Percentiles rank a stretch among this genome's conserved stretches.
These are phyloP conservation scores for Nevesoporus exiguus DNA, from an alignment of 768 basidiomycete species.

Conservation along the genomic window DNA sequence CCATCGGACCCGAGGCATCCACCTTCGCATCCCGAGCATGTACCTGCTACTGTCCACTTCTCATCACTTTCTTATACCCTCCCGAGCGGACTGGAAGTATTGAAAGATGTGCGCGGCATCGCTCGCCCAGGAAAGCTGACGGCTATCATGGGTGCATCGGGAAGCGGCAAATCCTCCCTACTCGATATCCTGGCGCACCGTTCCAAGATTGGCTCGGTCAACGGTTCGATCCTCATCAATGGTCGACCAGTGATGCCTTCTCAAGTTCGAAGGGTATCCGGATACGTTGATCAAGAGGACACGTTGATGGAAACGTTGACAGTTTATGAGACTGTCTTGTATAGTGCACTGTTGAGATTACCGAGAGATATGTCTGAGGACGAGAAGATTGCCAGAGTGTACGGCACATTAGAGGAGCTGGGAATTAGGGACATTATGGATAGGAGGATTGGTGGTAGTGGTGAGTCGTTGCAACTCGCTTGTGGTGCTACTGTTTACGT, in stretches of 20 bases:
- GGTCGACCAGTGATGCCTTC: conserved; percentile 71
- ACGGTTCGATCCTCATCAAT: conserved; percentile 78
- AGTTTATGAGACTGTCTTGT: conserved; percentile 95
- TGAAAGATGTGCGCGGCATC: conserved; percentile 78
- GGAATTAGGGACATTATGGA: conserved; percentile 91
- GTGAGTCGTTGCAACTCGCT: conserved; percentile 39
- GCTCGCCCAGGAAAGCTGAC: conserved; percentile 88
- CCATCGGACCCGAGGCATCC: conserved; percentile 67
- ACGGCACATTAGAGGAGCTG: conserved; percentile 95
- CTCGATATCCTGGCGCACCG: conserved; percentile 95
- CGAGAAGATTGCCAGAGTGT: conserved; percentile 91
- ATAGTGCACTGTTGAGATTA: conserved; percentile 84
- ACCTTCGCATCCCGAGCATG: conserved; percentile 71
- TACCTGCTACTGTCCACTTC: conserved; percentile 93
- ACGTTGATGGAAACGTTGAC: conserved; percentile 96
- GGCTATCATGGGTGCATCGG: conserved; percentile 96
- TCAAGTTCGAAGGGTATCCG: conserved; percentile 82
- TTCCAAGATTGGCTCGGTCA: conserved; percentile 73
- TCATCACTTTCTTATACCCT: conserved; percentile 78
- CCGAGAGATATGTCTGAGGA: conserved; percentile 93
- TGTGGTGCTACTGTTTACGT: neutral
- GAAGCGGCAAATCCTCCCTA: conserved; percentile 94
- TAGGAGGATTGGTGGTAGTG: conserved; percentile 83
- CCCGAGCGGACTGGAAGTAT: conserved; percentile 53
- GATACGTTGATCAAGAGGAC: conserved; percentile 98